Percentiles rank a stretch among this genome's conserved stretches.
Evolutionary conservation across 805 yeast genomes (phyloP).

Genomic region (Saturnispora sekii): DNA sequence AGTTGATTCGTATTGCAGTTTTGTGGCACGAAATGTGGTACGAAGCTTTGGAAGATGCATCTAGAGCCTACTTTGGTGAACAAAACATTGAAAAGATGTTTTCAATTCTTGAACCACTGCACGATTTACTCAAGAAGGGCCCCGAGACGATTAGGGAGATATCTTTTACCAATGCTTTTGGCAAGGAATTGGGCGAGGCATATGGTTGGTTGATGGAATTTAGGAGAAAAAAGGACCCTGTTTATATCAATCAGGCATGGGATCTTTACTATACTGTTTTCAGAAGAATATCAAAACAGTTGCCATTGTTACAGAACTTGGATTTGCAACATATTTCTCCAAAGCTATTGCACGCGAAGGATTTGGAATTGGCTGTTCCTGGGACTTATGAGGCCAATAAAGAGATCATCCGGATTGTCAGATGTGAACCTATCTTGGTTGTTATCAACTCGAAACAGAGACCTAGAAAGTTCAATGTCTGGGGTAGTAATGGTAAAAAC

Average conservation of each 20-base stretch:
- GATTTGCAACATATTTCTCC: slow-evolving; percentile 95
- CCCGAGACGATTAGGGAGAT: slow-evolving; percentile 91
- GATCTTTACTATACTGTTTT: slow-evolving; percentile 91
- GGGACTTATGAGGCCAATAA: slow-evolving; percentile 87
- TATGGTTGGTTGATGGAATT: slow-evolving; percentile 86
- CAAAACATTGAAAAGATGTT: slow-evolving; percentile 93
- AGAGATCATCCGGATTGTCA: slow-evolving; percentile 59
- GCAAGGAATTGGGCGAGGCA: slow-evolving; percentile 86
- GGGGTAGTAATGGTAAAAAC: slow-evolving; percentile 88
- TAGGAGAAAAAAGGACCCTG: slow-evolving; percentile 74
- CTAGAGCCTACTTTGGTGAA: slow-evolving; percentile 86
- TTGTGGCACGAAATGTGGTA: slow-evolving; percentile 98
- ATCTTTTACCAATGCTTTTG: slow-evolving; percentile 87
- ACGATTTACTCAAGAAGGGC: slow-evolving; percentile 71
- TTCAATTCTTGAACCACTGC: slow-evolving; percentile 80
- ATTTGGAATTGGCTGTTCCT: slow-evolving; percentile 83
- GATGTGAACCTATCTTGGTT: slow-evolving; percentile 72
- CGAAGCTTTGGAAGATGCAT: slow-evolving; percentile 95
- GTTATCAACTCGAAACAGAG: slow-evolving; percentile 94
- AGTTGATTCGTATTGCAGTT: slow-evolving; percentile 88
- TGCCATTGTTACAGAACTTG: slow-evolving; percentile 76
- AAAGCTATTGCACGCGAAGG: slow-evolving; percentile 62
- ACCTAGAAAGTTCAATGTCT: slow-evolving; percentile 72
- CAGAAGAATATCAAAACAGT: slow-evolving; percentile 78
- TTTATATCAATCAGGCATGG: slow-evolving; percentile 95